phyloP scores from a whole-genome alignment of 768 basidiomycete species.

The Pleurotus giganteus region DNA sequence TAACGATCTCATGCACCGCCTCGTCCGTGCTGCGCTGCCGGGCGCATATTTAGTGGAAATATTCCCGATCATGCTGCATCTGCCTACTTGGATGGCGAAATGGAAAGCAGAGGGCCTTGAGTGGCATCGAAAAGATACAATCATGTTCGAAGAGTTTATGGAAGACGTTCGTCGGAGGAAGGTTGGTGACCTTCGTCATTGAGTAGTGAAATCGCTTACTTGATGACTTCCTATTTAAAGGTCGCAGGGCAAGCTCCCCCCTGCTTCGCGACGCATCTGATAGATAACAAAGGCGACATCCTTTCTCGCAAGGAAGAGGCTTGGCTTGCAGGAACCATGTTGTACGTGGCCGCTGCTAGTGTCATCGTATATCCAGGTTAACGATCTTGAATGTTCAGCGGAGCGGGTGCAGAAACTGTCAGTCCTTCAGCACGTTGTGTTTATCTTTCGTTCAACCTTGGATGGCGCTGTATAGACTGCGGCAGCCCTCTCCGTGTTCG shows the following conservation, averaged over 20 bases:
- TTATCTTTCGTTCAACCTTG: background rate
- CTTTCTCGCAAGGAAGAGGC: background rate
- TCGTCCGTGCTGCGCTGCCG: conserved; percentile 32
- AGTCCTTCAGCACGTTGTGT: background rate
- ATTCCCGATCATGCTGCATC: conserved; percentile 28
- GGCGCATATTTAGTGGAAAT: conserved; percentile 35
- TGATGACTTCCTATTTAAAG: background rate
- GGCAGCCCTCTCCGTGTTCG: conserved; percentile 18
- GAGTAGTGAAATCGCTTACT: background rate
- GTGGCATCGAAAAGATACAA: conserved; percentile 21
- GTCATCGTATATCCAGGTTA: background rate
- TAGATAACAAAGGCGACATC: background rate
- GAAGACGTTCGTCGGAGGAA: conserved; percentile 6
- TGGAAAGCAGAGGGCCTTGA: conserved; percentile 26
- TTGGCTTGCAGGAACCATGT: conserved; percentile 13
- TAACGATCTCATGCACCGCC: conserved; percentile 17
- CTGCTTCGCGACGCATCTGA: background rate
- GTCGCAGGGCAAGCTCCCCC: background rate
- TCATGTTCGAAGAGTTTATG: conserved; percentile 20
- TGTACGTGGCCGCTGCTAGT: background rate
- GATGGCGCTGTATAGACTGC: conserved; percentile 11
- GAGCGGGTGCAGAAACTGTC: conserved; percentile 11
- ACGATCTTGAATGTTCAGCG: conserved; percentile 2
- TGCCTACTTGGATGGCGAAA: conserved; percentile 26
- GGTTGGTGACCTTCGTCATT: background rate